Conservation (phyloP, 2,329 filamentous ascomycete species). For the Aureobasidium uvarum region DNA sequence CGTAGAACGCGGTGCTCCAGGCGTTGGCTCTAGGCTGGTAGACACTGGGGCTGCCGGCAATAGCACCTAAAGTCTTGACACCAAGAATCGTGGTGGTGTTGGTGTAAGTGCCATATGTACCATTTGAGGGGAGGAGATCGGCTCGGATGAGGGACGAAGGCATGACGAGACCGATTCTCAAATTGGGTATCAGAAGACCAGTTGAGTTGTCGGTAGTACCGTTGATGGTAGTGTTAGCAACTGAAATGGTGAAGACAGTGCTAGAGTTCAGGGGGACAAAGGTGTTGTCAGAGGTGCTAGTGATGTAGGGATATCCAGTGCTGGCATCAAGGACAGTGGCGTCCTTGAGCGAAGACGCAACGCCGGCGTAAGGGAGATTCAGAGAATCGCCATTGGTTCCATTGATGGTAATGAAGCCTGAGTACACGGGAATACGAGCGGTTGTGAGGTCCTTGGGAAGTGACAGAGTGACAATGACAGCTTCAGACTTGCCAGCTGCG, state of each 20-base stretch:
- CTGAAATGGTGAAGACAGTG: constrained; percentile 32
- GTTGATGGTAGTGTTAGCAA: constrained; percentile 28
- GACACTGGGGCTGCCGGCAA: constrained; percentile 29
- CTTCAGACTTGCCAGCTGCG: constrained; percentile 30
- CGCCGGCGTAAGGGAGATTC: constrained; percentile 39
- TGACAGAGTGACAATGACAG: constrained; percentile 31
- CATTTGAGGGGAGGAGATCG: constrained; percentile 26
- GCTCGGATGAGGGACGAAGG: constrained; percentile 27
- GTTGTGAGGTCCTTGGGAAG: constrained; percentile 31
- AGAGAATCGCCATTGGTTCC: constrained; percentile 32
- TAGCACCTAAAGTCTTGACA: constrained; percentile 27
- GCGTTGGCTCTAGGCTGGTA: constrained; percentile 31
- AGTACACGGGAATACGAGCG: constrained; percentile 37
- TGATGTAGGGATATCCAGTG: constrained; percentile 32
- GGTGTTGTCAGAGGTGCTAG: constrained; percentile 25
- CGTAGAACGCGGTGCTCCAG: constrained; percentile 30
- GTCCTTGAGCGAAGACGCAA: constrained; percentile 33
- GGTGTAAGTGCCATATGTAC: constrained; percentile 7
- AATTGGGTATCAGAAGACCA: constrained; percentile 32
- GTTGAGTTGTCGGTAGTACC: constrained; percentile 31
- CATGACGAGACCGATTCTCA: constrained; percentile 28
- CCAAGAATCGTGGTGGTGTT: constrained; percentile 26
- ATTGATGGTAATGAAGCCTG: constrained; percentile 37
- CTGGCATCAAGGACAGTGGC: constrained; percentile 33
- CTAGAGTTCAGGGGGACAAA: constrained; percentile 27